Conservation (phyloP, 257 asterid genomes). For the Petunia axillaris region DNA sequence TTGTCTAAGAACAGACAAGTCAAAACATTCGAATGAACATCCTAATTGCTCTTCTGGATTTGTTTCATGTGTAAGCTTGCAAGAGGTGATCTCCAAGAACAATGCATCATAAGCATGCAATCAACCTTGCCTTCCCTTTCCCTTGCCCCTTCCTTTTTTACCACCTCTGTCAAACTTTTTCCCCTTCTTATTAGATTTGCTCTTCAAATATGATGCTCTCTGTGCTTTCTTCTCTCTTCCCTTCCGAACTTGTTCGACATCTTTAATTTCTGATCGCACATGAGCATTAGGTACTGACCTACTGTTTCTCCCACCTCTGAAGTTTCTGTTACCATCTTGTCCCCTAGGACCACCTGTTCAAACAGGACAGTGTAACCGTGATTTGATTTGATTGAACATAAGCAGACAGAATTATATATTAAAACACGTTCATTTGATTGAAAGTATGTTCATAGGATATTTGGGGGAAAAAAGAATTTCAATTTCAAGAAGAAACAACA, state of each 20-base stretch:
- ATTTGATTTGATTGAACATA: not conserved
- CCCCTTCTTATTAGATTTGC: slow-evolving; percentile 50
- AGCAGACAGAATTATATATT: not conserved
- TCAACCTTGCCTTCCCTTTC: slow-evolving; percentile 22
- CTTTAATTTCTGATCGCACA: slow-evolving; percentile 77
- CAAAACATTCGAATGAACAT: not conserved
- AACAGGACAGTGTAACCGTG: slow-evolving; percentile 20
- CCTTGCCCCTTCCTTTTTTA: slow-evolving; percentile 22
- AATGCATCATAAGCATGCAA: not conserved
- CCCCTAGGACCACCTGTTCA: slow-evolving; percentile 52
- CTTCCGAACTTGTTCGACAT: slow-evolving; percentile 77
- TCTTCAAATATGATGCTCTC: slow-evolving; percentile 62
- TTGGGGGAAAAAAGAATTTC: not conserved
- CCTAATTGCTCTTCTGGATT: slow-evolving; percentile 5
- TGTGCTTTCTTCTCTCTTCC: slow-evolving; percentile 87
- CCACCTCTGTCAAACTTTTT: slow-evolving; percentile 40
- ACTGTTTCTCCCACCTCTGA: slow-evolving; percentile 57
- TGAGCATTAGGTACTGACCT: slow-evolving; percentile 74
- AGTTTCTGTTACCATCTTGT: slow-evolving; percentile 54
- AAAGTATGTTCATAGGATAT: slow-evolving; percentile 7
- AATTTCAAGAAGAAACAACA: slow-evolving; percentile 1
- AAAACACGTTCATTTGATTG: slow-evolving; percentile 16
- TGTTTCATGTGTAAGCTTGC: not conserved
- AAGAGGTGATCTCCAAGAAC: not conserved
- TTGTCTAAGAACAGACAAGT: not conserved